Percentiles rank a stretch among this genome's conserved stretches.
Evolutionary conservation across 768 basidiomycete species (phyloP).

Genomic region (Cystobasidium onofrii): DNA sequence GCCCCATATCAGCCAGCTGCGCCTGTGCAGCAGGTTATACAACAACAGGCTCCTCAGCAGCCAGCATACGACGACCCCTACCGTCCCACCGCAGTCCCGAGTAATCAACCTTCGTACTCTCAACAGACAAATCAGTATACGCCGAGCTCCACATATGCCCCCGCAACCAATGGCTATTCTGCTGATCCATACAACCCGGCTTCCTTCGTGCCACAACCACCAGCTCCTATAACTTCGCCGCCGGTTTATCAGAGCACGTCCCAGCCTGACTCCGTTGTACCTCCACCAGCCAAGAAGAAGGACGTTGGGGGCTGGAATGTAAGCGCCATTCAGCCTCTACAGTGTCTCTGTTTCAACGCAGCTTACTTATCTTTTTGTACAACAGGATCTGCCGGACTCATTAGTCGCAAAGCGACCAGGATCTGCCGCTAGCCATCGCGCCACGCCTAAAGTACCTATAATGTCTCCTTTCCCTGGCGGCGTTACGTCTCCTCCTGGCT

Average conservation of each 20-base stretch:
- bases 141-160: not conserved
- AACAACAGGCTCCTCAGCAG: constrained; percentile 8
- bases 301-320: constrained; percentile 79
- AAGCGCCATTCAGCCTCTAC: constrained; percentile 52
- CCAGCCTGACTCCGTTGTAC: constrained; percentile 54
- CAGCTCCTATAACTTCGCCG: not conserved
- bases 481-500: not conserved
- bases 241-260: constrained; percentile 34
- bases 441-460: constrained; percentile 45
- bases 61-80: constrained; percentile 33
- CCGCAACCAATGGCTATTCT: constrained; percentile 17
- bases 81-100: constrained; percentile 35
- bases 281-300: constrained; percentile 51
- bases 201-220: constrained; percentile 29
- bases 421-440: constrained; percentile 45
- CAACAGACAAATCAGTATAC: constrained; percentile 32
- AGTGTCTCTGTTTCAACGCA: constrained; percentile 35
- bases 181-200: constrained; percentile 8
- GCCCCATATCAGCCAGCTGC: constrained; percentile 8
- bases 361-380: constrained; percentile 44
- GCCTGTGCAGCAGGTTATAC: not conserved
- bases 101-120: constrained; percentile 32
- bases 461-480: constrained; percentile 74
- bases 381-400: constrained; percentile 19
- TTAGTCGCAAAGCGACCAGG: constrained; percentile 8